Evolutionary conservation across 1,284 basidiomycete genomes (phyloP), one percentile per base, ranked within the genome.

Genomic region (Malassezia obtusa): DNA sequence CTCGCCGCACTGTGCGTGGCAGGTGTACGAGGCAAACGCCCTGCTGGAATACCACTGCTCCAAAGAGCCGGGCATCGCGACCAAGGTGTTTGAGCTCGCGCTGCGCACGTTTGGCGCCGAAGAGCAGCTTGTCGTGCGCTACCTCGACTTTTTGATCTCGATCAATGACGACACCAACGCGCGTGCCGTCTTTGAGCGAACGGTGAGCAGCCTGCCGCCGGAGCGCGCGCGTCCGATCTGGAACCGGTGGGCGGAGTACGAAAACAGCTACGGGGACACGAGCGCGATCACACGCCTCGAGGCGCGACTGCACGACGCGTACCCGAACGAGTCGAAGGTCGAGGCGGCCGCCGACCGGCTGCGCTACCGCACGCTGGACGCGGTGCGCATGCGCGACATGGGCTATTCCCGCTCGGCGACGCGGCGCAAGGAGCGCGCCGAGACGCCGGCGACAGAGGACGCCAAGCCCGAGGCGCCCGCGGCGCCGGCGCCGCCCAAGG

Each of bases 91-190:
- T 68, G 89, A 95, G 74, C 84, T 88, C 58, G 92, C 90, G n/a
- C 77, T 94, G 70, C 88, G 90, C 70, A 77, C 80, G 5, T 95
- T 89, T 72, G 81, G 82, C 4, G 82, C 85, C 25, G 87, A 95
- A 61, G 82, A 65, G 52, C 64, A 67, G 0, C 95, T 85, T 64
- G 87, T 94, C 10, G 77, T 88, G 52, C 82, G 85, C 49, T 95
- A 96, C 76, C 81, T 99, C 36, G 83, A 85, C 28, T 98, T 94
- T 79, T 78, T 98, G 61, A 86, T 98, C 61, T 85, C 84, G 17
- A 82, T 94, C 76, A 96, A 98, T 72, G 92, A 98, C 75, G 86
- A 91, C 67, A 89, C 85, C 71, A 91, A 98, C 77, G 92, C 91
- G 0, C 84, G 92, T 39, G 91, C 92, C 0, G 77, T 98, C 24